A percentile compares a stretch with the other conserved stretches of the same genome.
Evolutionary conservation across 805 yeast species (phyloP).

Genomic region (Jamesozyma jinghongensis): DNA sequence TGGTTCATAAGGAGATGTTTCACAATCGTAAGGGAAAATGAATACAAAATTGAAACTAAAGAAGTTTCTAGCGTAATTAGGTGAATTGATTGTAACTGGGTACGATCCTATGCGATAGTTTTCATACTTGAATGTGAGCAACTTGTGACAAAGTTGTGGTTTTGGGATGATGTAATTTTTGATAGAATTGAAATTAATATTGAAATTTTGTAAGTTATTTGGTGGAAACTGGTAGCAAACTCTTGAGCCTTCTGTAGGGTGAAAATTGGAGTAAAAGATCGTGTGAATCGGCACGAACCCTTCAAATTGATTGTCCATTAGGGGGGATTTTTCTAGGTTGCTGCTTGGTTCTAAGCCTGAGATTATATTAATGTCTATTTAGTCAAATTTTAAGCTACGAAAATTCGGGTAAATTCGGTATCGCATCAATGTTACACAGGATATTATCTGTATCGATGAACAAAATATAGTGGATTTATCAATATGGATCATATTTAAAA

Average conservation of each 20-base stretch:
- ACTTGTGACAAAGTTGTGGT: constrained; percentile 76
- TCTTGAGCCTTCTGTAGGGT: constrained; percentile 92
- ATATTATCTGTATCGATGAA: too few species aligned
- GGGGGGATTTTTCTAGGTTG: not conserved
- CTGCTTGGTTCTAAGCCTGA: not conserved
- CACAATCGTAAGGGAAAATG: constrained; percentile 76
- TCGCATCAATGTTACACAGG: too few species aligned
- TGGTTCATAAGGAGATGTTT: constrained; percentile 77
- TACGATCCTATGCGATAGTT: constrained; percentile 70
- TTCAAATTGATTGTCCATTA: constrained; percentile 26
- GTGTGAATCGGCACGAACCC: constrained; percentile 89
- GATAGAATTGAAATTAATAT: constrained; percentile 70
- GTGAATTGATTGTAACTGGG: constrained; percentile 73
- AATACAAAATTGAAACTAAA: constrained; percentile 90
- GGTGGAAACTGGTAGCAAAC: constrained; percentile 86
- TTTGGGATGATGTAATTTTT: constrained; percentile 92
- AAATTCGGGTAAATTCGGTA: too few species aligned
- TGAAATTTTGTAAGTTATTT: constrained; percentile 35
- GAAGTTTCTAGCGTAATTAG: constrained; percentile 78
- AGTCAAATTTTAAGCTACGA: too few species aligned
- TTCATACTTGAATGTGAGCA: constrained; percentile 64
- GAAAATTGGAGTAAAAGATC: constrained; percentile 83
- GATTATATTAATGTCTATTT: too few species aligned
- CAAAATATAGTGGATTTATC: too few species aligned
- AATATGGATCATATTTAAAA: too few species aligned